Conservation (phyloP, 805 yeast species). For the Komagataella mondaviorum region DNA sequence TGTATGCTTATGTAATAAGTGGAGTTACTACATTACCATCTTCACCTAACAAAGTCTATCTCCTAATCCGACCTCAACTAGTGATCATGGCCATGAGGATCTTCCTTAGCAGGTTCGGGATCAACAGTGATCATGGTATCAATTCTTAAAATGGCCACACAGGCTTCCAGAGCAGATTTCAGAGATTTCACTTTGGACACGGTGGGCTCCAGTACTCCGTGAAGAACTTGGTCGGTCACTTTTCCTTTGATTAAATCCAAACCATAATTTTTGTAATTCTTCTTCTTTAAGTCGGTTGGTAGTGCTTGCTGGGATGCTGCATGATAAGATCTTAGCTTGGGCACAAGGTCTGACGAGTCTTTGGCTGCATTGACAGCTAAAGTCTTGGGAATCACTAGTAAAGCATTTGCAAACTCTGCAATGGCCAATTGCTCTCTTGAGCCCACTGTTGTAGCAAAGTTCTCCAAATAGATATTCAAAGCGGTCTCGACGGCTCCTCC, state of each 20-base stretch:
- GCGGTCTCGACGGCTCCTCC: conserved; percentile 99
- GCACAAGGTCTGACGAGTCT: conserved; percentile 88
- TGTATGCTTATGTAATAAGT: conserved; percentile 1
- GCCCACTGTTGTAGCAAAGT: conserved; percentile 95
- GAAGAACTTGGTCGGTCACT: conserved; percentile 68
- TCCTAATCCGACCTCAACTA: background rate
- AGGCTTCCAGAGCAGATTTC: conserved; percentile 95
- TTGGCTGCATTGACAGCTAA: conserved; percentile 96
- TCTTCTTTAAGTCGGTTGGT: conserved; percentile 72
- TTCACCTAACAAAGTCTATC: background rate
- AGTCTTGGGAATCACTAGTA: conserved; percentile 90
- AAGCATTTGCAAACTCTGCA: conserved; percentile 89
- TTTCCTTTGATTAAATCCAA: conserved; percentile 85
- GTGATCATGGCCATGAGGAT: conserved; percentile 66
- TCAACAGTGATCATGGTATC: conserved; percentile 97
- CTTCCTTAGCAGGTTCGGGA: conserved; percentile 89
- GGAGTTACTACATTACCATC: background rate
- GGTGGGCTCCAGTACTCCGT: conserved; percentile 94
- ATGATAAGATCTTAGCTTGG: conserved; percentile 92
- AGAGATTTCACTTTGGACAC: conserved; percentile 84
- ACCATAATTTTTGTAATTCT: conserved; percentile 82
- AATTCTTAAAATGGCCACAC: conserved; percentile 92
- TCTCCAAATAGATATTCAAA: conserved; percentile 84
- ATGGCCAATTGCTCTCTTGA: conserved; percentile 96
- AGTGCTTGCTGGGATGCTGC: conserved; percentile 86